Evolutionary conservation across 2,329 filamentous ascomycete species (phyloP), one percentile per base, ranked within the genome.

Genomic region (Xylaria polymorpha): DNA sequence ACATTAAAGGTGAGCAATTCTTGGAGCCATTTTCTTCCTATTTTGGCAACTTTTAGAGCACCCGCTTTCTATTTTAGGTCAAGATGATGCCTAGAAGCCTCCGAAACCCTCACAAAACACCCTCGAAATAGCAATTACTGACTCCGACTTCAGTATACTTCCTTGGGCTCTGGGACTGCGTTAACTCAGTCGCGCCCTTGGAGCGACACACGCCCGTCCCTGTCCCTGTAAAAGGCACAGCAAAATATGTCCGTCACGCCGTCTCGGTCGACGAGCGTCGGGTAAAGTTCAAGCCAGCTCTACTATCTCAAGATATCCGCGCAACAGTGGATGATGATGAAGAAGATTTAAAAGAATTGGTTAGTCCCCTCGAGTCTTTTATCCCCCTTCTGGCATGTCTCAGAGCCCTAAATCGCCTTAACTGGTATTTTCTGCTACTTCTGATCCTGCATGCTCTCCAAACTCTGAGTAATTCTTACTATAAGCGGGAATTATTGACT

Each of bases 121-220:
- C 3, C 25, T 29, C 25, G 25, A 29, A 29, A 29, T 29, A 29
- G 25, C 25, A 29, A 29, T 29, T 29, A 29, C 25, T 29, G 25
- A 29, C 25, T 29, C 25, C 25, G 25, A 29, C 25, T 29, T 4
- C 25, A 29, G 81, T 87, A 7, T 84, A 85, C 74, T 87, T 87
- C 75, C 82, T 87, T n/a, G 86, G 86, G 1, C 80, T 87, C 50
- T 87, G 85, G 79, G 85, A 88, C 72, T 85, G 83, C 67, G 85
- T 88, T 50, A 86, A 85, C 73, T 85, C 83, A 3, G 84, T 87
- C 8, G 79, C 82, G 7, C 79, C 83, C 15, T 68, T 83, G 32
- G 81, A 83, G 67, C 59, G 71, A 12, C 82, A 78, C 63, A 77
- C 80, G 29, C 79, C 77, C n/a, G 75, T 80, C 32, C 82, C 82